Percentiles rank a stretch among this genome's conserved stretches.
Evolutionary conservation across 2,329 filamentous ascomycete species (phyloP).

Genomic region (Ophiostoma novo-ulmi): DNA sequence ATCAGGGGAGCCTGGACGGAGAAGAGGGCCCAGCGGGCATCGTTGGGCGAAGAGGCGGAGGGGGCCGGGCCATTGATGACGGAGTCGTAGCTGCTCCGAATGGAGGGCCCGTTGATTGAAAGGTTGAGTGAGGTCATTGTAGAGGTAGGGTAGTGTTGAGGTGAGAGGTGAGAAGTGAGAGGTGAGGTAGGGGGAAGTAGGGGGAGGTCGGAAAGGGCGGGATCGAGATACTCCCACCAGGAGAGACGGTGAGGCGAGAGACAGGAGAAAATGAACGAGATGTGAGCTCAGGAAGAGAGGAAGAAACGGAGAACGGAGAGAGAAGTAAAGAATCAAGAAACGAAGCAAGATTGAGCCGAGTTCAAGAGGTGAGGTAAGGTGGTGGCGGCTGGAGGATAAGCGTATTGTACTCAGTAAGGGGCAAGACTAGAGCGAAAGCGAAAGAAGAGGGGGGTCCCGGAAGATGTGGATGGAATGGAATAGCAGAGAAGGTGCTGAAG

Average conservation of each 20-base stretch:
- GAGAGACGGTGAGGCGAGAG: constrained; percentile 10
- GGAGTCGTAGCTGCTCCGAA: constrained; percentile 70
- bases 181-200: background rate
- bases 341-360: constrained; percentile 3
- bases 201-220: constrained; percentile 11
- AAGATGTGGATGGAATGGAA: constrained; percentile 21
- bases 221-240: background rate
- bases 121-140: constrained; percentile 74
- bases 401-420: constrained; percentile 3
- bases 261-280: background rate
- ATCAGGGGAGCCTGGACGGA: constrained; percentile 86
- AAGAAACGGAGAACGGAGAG: background rate
- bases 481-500: constrained; percentile 5
- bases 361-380: constrained; percentile 17
- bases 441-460: constrained; percentile 12
- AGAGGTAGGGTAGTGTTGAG: background rate
- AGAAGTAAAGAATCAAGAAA: background rate
- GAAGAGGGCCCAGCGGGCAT: constrained; percentile 90
- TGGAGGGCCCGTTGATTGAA: constrained; percentile 73
- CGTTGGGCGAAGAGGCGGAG: constrained; percentile 66
- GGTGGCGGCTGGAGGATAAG: constrained; percentile 16
- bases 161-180: background rate
- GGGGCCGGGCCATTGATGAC: constrained; percentile 51
- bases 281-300: background rate
- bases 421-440: constrained; percentile 15